A percentile compares a stretch with the other conserved stretches of the same genome.
phyloP scores from a whole-genome alignment of 2,329 filamentous ascomycete genomes.

The Aspergillus sp. region DNA sequence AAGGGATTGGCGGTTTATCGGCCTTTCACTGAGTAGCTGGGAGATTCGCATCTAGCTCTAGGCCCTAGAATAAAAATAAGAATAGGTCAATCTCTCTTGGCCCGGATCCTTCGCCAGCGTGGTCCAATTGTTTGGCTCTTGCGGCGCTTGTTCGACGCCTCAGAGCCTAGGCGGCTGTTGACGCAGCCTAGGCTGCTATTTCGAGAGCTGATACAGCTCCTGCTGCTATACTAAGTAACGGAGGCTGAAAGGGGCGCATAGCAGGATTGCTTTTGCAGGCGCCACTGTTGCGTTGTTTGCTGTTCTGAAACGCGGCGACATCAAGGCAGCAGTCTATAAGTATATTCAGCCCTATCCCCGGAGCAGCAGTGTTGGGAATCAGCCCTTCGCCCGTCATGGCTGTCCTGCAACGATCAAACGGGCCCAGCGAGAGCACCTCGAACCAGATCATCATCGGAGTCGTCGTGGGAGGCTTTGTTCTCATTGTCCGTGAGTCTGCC shows the following conservation, averaged over 20 bases:
- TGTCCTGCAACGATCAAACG: neutral
- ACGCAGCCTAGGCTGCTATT: neutral
- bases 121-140: neutral
- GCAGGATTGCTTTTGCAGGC: too few relatives aligned
- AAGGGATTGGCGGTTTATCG: slow-evolving; percentile 41
- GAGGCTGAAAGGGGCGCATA: too few relatives aligned
- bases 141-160: too few relatives aligned
- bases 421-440: neutral
- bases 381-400: neutral
- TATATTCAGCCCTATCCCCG: too few relatives aligned
- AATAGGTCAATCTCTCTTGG: neutral
- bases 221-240: neutral
- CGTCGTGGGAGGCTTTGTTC: slow-evolving; percentile 17
- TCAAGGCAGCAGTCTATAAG: too few relatives aligned
- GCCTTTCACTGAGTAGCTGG: slow-evolving; percentile 31
- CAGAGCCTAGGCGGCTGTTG: neutral
- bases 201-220: neutral
- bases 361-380: too few relatives aligned
- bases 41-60: neutral
- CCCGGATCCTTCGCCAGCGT: neutral
- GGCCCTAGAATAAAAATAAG: neutral
- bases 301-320: too few relatives aligned
- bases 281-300: too few relatives aligned
- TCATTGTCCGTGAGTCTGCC: slow-evolving; percentile 15
- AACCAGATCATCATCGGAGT: slow-evolving; percentile 19